phyloP scores from a whole-genome alignment of 306 rosid genomes.

The Medicago truncatula region DNA sequence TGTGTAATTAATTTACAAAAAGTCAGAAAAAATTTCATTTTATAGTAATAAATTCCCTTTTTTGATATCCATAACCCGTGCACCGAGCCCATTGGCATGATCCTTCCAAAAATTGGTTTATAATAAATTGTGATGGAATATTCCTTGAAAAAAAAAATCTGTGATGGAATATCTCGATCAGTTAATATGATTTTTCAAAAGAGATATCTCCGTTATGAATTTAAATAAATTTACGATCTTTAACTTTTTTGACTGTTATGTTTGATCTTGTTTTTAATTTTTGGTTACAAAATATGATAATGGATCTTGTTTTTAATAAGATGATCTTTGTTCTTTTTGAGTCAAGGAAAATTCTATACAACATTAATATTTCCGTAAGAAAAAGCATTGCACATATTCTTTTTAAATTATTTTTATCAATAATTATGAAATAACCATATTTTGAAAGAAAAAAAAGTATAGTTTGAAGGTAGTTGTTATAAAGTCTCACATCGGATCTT shows the following conservation, averaged over 20 bases:
- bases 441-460: no score
- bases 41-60: no score
- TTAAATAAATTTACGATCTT: neutral
- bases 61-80: no score
- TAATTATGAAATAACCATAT: no score
- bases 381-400: neutral
- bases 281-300: no score
- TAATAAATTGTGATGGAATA: neutral
- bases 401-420: no score
- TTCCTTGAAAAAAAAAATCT: neutral
- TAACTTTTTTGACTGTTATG: no score
- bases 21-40: no score
- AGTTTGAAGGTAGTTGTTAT: no score
- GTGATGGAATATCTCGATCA: neutral
- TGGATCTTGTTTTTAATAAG: neutral
- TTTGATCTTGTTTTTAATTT: neutral
- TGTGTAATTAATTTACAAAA: no score
- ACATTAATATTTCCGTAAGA: neutral
- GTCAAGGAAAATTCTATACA: neutral
- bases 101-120: conserved; percentile 8
- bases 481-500: no score
- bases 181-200: neutral
- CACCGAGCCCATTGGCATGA: no score
- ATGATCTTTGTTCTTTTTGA: neutral
- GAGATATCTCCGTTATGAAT: neutral